Conservation (phyloP, 192 early-diverging fungal genomes). For the Backusella psychrophila region DNA sequence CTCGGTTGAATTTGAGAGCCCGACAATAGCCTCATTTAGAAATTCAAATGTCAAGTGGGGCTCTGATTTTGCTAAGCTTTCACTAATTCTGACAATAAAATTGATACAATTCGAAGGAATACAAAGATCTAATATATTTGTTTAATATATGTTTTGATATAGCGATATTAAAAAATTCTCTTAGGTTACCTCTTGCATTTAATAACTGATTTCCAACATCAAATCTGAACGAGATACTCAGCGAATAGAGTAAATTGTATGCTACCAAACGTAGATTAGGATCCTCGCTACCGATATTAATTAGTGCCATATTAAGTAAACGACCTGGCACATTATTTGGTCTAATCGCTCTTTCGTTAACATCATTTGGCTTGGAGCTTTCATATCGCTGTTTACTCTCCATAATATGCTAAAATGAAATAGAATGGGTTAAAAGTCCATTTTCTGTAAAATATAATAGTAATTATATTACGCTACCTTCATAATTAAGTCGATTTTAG, state of each 20-base stretch:
- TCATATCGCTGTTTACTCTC: constrained; percentile 68
- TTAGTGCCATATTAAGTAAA: constrained; percentile 85
- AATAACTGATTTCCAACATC: constrained; percentile 78
- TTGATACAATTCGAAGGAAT: constrained; percentile 84
- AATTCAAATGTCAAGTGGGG: constrained; percentile 86
- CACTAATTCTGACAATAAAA: constrained; percentile 80
- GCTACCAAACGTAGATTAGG: constrained; percentile 72
- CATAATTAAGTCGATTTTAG: constrained; percentile 60
- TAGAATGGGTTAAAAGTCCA: neutral
- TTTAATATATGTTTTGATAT: neutral
- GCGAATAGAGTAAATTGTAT: constrained; percentile 85
- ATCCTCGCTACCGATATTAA: constrained; percentile 81
- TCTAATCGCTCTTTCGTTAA: constrained; percentile 67
- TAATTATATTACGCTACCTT: neutral
- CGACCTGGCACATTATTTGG: constrained; percentile 89
- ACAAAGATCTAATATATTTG: constrained; percentile 59
- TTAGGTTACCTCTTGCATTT: constrained; percentile 52
- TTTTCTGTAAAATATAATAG: neutral
- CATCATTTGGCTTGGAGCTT: constrained; percentile 49
- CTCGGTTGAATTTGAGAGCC: constrained; percentile 67
- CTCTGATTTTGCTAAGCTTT: constrained; percentile 67
- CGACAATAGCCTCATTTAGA: constrained; percentile 76
- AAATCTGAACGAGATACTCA: constrained; percentile 77
- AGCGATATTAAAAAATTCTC: neutral
- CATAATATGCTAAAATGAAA: constrained; percentile 58